These are phyloP conservation scores for Globisporangium carolinianum DNA, from an alignment of 352 stramenopile species.

Conservation along the genomic window DNA sequence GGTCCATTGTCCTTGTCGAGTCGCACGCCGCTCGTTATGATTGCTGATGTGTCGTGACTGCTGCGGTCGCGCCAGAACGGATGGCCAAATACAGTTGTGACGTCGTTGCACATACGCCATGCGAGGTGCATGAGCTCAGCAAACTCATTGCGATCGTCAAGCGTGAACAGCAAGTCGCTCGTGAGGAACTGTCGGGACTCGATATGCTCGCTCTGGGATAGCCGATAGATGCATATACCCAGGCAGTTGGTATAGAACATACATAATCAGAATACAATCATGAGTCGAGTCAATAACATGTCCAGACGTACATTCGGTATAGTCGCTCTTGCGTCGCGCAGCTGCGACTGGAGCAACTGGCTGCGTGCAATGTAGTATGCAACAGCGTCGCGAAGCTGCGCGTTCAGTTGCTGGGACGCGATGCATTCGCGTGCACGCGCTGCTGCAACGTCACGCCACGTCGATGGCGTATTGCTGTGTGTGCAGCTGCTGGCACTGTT, in stretches of 20 bases:
- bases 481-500: not conserved
- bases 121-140: not conserved
- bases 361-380: constrained; percentile 1
- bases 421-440: constrained; percentile 30
- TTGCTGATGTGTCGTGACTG: too few species aligned
- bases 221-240: too few species aligned
- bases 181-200: too few species aligned
- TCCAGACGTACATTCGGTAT: too few species aligned
- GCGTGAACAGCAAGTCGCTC: not conserved
- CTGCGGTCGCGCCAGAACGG: not conserved
- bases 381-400: constrained; percentile 28
- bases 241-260: too few species aligned
- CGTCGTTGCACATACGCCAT: not conserved
- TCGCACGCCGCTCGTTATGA: too few species aligned
- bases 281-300: too few species aligned
- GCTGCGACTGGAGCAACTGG: too few species aligned
- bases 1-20: not conserved
- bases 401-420: constrained; percentile 32
- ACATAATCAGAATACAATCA: too few species aligned
- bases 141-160: not conserved
- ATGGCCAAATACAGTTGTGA: not conserved
- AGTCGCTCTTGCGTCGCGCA: too few species aligned
- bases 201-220: too few species aligned
- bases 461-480: not conserved
- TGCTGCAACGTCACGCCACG: constrained; percentile 35